phyloP scores from a whole-genome alignment of 306 rosid genomes.

The Glycyrrhiza uralensis region DNA sequence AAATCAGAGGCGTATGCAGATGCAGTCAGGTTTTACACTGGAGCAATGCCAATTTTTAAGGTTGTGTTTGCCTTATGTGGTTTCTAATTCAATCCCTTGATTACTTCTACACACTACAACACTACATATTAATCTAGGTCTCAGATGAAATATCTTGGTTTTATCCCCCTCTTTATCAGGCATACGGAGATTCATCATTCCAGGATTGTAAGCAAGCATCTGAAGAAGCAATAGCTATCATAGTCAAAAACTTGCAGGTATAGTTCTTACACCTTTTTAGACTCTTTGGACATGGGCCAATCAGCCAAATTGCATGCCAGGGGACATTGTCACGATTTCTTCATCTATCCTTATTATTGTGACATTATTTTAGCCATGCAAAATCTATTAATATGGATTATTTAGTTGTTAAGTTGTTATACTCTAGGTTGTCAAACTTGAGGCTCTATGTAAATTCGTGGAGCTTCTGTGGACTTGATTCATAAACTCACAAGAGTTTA shows the following conservation, averaged over 20 bases:
- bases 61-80: constrained; percentile 34
- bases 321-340: background rate
- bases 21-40: constrained; percentile 82
- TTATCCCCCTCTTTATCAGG: constrained; percentile 39
- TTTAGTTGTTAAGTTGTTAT: constrained; percentile 12
- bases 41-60: constrained; percentile 94
- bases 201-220: constrained; percentile 87
- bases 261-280: constrained; percentile 16
- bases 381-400: background rate
- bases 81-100: constrained; percentile 28
- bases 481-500: too few species aligned
- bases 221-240: constrained; percentile 74
- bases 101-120: background rate
- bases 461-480: too few species aligned
- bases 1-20: constrained; percentile 87
- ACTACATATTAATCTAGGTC: constrained; percentile 3
- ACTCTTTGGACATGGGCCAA: background rate
- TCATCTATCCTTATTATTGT: background rate
- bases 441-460: too few species aligned
- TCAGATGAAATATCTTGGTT: constrained; percentile 19
- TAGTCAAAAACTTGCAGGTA: constrained; percentile 79
- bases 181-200: constrained; percentile 90
- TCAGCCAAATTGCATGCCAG: constrained; percentile 4
- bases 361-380: background rate
- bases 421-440: too few species aligned